Conservation (phyloP, 78 protist species). For the Diacronema lutheri region DNA sequence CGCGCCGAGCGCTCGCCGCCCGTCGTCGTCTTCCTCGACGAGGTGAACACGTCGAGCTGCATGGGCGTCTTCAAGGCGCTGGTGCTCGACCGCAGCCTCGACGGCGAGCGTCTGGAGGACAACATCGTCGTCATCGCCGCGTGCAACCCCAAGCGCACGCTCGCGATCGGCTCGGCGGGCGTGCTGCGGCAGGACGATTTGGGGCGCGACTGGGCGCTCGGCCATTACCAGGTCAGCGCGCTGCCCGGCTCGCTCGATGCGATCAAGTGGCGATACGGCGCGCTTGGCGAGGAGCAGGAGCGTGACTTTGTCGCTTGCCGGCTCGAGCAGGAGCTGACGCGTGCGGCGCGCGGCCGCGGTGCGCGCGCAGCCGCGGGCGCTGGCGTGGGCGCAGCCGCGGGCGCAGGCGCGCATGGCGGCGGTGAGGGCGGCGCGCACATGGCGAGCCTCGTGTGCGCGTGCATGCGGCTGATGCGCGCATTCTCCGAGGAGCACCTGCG, state of each 20-base stretch:
- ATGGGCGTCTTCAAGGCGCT: constrained; percentile 48
- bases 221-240: constrained; percentile 11
- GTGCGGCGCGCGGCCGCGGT: too few relatives aligned
- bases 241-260: not conserved
- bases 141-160: constrained; percentile 46
- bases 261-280: not conserved
- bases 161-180: not conserved
- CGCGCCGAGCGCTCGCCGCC: too few relatives aligned
- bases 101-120: not conserved
- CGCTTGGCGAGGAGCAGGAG: not conserved
- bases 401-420: too few relatives aligned
- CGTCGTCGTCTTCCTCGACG: constrained; percentile 55
- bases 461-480: too few relatives aligned
- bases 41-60: constrained; percentile 54
- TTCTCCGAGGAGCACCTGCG: not conserved
- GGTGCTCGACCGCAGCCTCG: constrained; percentile 3
- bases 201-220: not conserved
- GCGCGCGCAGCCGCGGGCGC: too few relatives aligned
- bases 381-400: too few relatives aligned
- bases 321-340: not conserved
- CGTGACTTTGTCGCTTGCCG: not conserved
- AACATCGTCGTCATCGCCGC: constrained; percentile 42
- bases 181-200: not conserved
- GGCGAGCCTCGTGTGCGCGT: not conserved
- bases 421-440: too few relatives aligned